phyloP scores from a whole-genome alignment of 192 early-diverging fungal genomes.

The Paraglomus occultum region DNA sequence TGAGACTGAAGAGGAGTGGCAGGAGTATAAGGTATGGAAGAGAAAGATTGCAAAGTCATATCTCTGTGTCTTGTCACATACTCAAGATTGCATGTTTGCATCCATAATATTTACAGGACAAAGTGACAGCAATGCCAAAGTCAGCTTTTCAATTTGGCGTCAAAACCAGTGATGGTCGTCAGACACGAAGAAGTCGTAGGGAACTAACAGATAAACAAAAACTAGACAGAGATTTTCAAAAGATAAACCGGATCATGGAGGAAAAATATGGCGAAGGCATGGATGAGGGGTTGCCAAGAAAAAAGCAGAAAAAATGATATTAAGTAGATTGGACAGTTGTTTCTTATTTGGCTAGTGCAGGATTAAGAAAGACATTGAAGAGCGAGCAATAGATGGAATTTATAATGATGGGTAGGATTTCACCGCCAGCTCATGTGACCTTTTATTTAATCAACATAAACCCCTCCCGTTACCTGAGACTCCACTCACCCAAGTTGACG shows the following conservation, averaged over 20 bases:
- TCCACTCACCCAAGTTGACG: no score
- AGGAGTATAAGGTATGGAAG: conserved; percentile 54
- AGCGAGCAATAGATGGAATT: no score
- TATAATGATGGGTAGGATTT: no score
- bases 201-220: conserved; percentile 48
- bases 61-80: no score
- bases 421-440: no score
- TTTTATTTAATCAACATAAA: no score
- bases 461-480: no score
- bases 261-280: conserved; percentile 41
- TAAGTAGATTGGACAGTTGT: no score
- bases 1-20: conserved; percentile 76
- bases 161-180: conserved; percentile 64
- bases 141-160: conserved; percentile 76
- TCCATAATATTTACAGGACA: conserved; percentile 44
- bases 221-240: conserved; percentile 48
- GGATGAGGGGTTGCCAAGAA: not conserved
- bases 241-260: conserved; percentile 48
- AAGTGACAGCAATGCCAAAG: conserved; percentile 69
- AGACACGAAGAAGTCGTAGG: conserved; percentile 46
- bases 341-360: no score
- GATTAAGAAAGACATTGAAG: no score
- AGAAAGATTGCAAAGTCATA: no score
- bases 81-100: no score
- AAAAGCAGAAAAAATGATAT: conserved; percentile 15